phyloP scores from a whole-genome alignment of 177 flowering plant genomes.

The Vitis hybrid region DNA sequence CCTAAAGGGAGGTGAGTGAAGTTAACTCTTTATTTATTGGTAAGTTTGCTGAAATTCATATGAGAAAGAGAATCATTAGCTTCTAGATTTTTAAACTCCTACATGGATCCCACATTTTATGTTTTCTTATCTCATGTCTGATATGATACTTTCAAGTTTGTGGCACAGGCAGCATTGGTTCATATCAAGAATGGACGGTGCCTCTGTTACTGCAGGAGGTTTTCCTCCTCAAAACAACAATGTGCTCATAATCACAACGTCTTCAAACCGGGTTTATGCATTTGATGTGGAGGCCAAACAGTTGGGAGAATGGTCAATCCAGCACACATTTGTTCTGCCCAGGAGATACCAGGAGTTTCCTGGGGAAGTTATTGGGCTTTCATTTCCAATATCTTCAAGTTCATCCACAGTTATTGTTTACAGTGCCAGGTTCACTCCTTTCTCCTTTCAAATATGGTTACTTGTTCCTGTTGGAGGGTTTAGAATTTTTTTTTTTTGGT shows the following conservation, averaged over 20 bases:
- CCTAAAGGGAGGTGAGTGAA: too few species aligned
- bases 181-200: slow-evolving; percentile 84
- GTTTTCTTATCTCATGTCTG: background rate
- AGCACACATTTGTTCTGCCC: slow-evolving; percentile 62
- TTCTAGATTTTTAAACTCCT: too few species aligned
- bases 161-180: slow-evolving; percentile 96
- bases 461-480: background rate
- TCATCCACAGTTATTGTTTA: slow-evolving; percentile 73
- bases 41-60: too few species aligned
- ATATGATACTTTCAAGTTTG: background rate
- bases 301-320: slow-evolving; percentile 84
- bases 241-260: slow-evolving; percentile 74
- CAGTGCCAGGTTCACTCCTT: slow-evolving; percentile 72
- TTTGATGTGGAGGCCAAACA: slow-evolving; percentile 90
- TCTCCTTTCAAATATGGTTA: background rate
- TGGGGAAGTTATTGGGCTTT: slow-evolving; percentile 94
- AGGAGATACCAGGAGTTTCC: slow-evolving; percentile 86
- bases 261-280: slow-evolving; percentile 83
- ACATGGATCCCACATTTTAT: too few species aligned
- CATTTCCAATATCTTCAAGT: slow-evolving; percentile 61
- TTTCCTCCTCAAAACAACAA: slow-evolving; percentile 76
- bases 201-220: slow-evolving; percentile 95
- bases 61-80: too few species aligned
- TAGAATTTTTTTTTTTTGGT: background rate
- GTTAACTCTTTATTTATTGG: too few species aligned